These are phyloP conservation scores for Rhodotorula taiwanensis DNA, from an alignment of 768 basidiomycete species.

Conservation along the genomic window DNA sequence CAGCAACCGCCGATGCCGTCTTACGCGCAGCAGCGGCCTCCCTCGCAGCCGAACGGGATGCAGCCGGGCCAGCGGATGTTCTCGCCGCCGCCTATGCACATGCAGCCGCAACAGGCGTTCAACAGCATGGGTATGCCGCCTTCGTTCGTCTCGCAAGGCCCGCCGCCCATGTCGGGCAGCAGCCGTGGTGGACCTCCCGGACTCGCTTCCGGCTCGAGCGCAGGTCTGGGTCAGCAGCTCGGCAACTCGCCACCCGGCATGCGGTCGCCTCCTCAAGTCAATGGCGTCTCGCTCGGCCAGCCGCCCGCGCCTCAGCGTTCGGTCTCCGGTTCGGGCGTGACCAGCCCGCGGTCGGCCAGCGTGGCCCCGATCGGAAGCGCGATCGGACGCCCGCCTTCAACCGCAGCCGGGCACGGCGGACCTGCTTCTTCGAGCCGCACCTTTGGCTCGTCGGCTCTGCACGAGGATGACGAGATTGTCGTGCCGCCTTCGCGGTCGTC, in stretches of 20 bases:
- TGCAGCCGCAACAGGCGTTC: slow-evolving; percentile 17
- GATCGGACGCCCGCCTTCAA: slow-evolving; percentile 26
- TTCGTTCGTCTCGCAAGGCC: slow-evolving; percentile 17
- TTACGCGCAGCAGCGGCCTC: slow-evolving; percentile 27
- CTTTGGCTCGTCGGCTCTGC: slow-evolving; percentile 33
- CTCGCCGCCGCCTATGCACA: slow-evolving; percentile 29
- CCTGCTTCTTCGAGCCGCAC: slow-evolving; percentile 28
- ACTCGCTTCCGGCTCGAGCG: too few species aligned
- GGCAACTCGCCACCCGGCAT: not conserved
- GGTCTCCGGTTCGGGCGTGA: not conserved
- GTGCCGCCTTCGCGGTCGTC: slow-evolving; percentile 15
- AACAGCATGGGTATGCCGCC: slow-evolving; percentile 19
- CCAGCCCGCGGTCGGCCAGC: slow-evolving; percentile 12
- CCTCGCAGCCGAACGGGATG: slow-evolving; percentile 24
- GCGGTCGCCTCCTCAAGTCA: slow-evolving; percentile 7
- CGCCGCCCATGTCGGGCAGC: slow-evolving; percentile 10
- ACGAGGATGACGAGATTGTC: slow-evolving; percentile 36
- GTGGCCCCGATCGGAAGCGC: slow-evolving; percentile 23
- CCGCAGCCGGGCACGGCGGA: slow-evolving; percentile 8
- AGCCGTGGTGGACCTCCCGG: not conserved
- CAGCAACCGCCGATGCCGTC: slow-evolving; percentile 23
- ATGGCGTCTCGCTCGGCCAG: slow-evolving; percentile 15
- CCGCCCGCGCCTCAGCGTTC: not conserved
- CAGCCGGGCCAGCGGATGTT: slow-evolving; percentile 25
- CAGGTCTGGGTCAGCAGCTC: too few species aligned